phyloP scores from a whole-genome alignment of 78 protist species.

The Cavenderia fasciculata region DNA sequence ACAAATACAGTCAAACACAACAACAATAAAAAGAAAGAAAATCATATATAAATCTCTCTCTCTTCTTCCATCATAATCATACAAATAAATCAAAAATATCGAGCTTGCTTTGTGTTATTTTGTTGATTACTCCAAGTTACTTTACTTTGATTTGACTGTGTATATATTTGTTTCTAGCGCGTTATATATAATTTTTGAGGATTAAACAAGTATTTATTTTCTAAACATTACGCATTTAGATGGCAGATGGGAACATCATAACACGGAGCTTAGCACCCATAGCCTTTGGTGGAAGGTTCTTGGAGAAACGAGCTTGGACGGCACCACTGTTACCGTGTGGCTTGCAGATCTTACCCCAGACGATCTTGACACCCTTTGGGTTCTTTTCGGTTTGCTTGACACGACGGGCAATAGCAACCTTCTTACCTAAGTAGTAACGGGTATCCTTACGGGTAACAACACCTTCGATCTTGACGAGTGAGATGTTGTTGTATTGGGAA shows the following conservation, averaged over 20 bases:
- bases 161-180: no score
- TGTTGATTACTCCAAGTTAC: no score
- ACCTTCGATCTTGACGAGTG: slow-evolving; percentile 93
- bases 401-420: slow-evolving; percentile 89
- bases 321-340: slow-evolving; percentile 98
- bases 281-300: slow-evolving; percentile 94
- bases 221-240: no score
- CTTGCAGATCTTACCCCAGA: slow-evolving; percentile 96
- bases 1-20: no score
- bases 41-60: no score
- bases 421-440: slow-evolving; percentile 94
- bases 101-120: no score
- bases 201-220: no score
- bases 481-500: slow-evolving; percentile 89
- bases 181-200: no score
- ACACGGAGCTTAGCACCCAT: slow-evolving; percentile 93
- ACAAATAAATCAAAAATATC: no score
- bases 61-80: no score
- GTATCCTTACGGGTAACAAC: slow-evolving; percentile 85
- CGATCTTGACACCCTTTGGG: slow-evolving; percentile 65
- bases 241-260: slow-evolving; percentile 93
- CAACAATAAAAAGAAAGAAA: no score
- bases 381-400: slow-evolving; percentile 70
- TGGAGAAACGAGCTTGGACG: slow-evolving; percentile 95
- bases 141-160: no score